Base-by-base conservation (phyloP, 179 eudicot genomes). In the Beta macrorhiza region DNA sequence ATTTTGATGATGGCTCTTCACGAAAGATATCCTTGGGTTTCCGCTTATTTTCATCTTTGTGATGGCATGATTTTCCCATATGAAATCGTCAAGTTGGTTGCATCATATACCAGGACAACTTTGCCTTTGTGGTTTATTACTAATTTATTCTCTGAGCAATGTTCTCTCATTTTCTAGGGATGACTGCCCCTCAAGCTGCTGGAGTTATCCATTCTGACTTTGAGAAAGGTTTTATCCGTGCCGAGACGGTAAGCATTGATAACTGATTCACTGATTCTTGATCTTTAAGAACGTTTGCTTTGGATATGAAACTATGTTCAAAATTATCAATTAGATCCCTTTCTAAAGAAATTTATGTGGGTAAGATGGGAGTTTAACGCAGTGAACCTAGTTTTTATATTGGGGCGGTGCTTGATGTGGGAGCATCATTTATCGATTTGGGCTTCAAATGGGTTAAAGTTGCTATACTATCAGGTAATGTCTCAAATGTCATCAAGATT, bases 161-260 rank as follows among this genome's bases (percentile, higher is more conserved):
- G 7, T n/a, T 75, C 59, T 79, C 44, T 65, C 25, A 79, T 70
- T 75, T 72, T 79, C 59, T 77, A 94, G 99, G 99, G 83, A 94
- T 96, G 99, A 94, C 98, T 75, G 99, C 99, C 83, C 99, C 98
- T 82, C 98, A 96, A 91, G 99, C 99, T 77, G 99, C 99, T 86
- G 99, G 98, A 71, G 98, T 96, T 74, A 96, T 96, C 78, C 99
- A 96, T 89, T 91, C 99, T 19, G 99, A 96, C 87, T 96, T 96
- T 84, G 98, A 96, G 87, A 96, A 92, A 83, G 99, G 99, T 79
- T 96, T 94, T 82, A 96, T 96, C 80, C 90, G 99, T 83, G 99
- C 99, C 81, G 99, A 96, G 91, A 96, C 99, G 88, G 99, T 93
- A 85, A 87, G 92, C 67, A 82, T 76, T 47, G 10, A 55, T 53